phyloP scores from a whole-genome alignment of 192 early-diverging fungal genomes.

The Podila epicladia region DNA sequence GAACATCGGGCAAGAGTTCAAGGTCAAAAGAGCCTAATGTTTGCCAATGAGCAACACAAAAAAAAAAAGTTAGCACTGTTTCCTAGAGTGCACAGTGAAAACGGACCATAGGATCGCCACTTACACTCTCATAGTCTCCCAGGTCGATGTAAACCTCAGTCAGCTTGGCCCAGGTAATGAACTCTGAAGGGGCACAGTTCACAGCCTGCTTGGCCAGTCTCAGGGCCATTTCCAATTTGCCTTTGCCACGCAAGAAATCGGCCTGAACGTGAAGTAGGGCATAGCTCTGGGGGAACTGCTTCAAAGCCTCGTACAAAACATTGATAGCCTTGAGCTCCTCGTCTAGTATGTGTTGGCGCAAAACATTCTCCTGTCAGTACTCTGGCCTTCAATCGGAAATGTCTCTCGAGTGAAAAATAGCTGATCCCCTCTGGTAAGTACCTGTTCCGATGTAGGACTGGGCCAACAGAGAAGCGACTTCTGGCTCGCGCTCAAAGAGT shows the following conservation, averaged over 20 bases:
- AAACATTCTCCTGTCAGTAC: no score
- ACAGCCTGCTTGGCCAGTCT: conserved; percentile 94
- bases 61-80: neutral
- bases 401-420: no score
- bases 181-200: conserved; percentile 95
- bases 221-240: conserved; percentile 78
- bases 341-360: conserved; percentile 56
- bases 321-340: conserved; percentile 95
- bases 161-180: conserved; percentile 93
- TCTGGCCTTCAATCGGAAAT: no score
- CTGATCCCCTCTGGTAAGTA: neutral
- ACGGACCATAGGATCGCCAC: neutral
- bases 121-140: conserved; percentile 83
- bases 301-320: conserved; percentile 85
- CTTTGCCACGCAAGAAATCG: conserved; percentile 79
- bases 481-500: conserved; percentile 81
- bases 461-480: conserved; percentile 90
- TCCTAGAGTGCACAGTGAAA: neutral
- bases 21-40: conserved; percentile 85
- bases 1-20: conserved; percentile 99
- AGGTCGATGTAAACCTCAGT: conserved; percentile 93
- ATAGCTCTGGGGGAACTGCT: conserved; percentile 82
- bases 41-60: neutral
- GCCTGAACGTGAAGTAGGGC: conserved; percentile 89
- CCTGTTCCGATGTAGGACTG: conserved; percentile 76